Evolutionary conservation across 139 green algal genomes (phyloP).

Genomic region (Tetradesmus lagerheimii): DNA sequence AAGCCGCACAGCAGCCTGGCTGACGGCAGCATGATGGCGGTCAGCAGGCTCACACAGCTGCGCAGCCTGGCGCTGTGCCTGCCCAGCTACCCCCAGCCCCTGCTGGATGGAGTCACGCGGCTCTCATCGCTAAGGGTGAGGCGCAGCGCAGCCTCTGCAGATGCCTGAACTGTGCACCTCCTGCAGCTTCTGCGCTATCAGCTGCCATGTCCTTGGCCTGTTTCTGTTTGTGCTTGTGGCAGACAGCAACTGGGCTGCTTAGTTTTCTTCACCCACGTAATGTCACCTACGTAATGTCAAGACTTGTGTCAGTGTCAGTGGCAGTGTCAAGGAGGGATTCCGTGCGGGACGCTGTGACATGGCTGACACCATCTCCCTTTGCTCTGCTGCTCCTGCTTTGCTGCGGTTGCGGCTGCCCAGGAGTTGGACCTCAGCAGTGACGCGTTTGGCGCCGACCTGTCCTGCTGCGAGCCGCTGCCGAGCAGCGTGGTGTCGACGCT

Average conservation of each 20-base stretch:
- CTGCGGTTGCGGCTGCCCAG: neutral
- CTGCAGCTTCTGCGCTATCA: neutral
- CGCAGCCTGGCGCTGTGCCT: constrained; percentile 30
- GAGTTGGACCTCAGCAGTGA: constrained; percentile 34
- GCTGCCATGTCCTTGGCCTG: neutral
- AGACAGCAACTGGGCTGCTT: no score
- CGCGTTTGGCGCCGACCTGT: neutral
- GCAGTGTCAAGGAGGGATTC: no score
- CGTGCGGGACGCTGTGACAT: no score
- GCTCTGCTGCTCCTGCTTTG: neutral
- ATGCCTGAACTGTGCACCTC: neutral
- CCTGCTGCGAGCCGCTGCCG: neutral
- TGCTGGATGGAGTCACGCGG: constrained; percentile 12
- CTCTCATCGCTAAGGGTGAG: constrained; percentile 35
- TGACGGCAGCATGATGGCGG: constrained; percentile 21
- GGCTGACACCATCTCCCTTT: no score
- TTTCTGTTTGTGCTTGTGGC: no score
- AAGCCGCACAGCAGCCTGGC: constrained; percentile 18
- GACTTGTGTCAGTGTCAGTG: no score
- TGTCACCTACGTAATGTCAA: no score
- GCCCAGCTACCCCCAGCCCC: neutral
- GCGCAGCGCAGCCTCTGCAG: neutral
- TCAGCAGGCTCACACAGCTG: constrained; percentile 45
- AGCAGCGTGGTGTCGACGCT: neutral
- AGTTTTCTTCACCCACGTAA: no score